Evolutionary conservation across 441 rosid species (phyloP).

Genomic region (Gossypium aridum): DNA sequence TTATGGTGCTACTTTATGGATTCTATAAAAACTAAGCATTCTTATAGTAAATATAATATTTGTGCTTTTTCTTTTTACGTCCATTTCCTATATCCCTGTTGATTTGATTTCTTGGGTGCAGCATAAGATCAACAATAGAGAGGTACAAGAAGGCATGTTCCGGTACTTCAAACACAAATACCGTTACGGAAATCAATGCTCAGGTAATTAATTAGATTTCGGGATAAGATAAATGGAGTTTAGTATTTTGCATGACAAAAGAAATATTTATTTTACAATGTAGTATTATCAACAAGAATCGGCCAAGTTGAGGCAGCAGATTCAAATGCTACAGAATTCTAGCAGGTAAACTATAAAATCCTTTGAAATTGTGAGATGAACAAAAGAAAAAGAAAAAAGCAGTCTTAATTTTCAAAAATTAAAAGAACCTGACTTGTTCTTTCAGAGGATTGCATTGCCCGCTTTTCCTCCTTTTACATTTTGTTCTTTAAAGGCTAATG

Average conservation of each 20-base stretch:
- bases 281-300: constrained; percentile 97
- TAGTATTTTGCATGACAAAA: not conserved
- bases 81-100: too few relatives aligned
- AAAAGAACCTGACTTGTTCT: not conserved
- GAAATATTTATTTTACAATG: not conserved
- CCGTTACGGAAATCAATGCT: constrained; percentile 93
- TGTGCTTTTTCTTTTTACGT: too few relatives aligned
- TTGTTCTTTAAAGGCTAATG: too few relatives aligned
- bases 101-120: constrained; percentile 13
- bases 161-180: constrained; percentile 47
- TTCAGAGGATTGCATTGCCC: not conserved
- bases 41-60: too few relatives aligned
- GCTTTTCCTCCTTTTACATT: too few relatives aligned
- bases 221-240: not conserved
- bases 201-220: constrained; percentile 36
- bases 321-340: constrained; percentile 84
- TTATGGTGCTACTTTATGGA: too few relatives aligned
- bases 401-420: not conserved
- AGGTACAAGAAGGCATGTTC: constrained; percentile 90
- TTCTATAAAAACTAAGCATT: too few relatives aligned
- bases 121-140: constrained; percentile 83
- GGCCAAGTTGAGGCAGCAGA: constrained; percentile 88
- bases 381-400: not conserved
- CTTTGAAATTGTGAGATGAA: not conserved
- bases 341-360: constrained; percentile 48